Evolutionary conservation across 495 filamentous ascomycete species (phyloP), one percentile per base, ranked within the genome.

Genomic region (Podospora comata): DNA sequence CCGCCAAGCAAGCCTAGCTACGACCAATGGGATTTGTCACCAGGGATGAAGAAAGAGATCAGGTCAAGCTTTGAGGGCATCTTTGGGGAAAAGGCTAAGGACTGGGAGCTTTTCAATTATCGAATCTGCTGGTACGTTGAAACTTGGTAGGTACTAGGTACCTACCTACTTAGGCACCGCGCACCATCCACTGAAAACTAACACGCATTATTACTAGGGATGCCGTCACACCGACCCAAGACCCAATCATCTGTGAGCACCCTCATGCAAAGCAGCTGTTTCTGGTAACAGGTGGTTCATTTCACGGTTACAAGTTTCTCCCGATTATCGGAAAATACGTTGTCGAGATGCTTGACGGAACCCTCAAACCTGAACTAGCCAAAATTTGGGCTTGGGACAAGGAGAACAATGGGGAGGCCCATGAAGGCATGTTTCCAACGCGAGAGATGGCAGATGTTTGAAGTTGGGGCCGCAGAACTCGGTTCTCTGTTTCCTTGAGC

Each of bases 261-360:
- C 79, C 84, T 0, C 77, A 73, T 18, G 79, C 77, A 28, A 69
- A 78, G 5, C 78, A 78, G 26, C 69, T 83, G n/a, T 80, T 75
- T 63, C 62, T 83, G 56, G 81, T 80, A 0, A 78, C 75, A 5
- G 75, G 71, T 53, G 80, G 80, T 5, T 79, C 78, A 6, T 82
- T 81, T 65, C 80, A 83, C 64, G 76, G 78, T 3, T 88, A 77
- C 73, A 88, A 88, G 74, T 87, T 88, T 73, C 78, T 87, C 28
- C 85, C 85, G 0, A 80, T 84, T 9, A 71, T 88, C 19, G 85
- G 85, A 5, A 83, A 87, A 63, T 86, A 87, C 67, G 82, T 87
- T 32, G 79, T 82, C 2, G 71, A 86, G 62, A 84, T 88, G 84
- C 74, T 88, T 18, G 76, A 84, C 34, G 84, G 78, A 1, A 68